Percentiles rank a stretch among this genome's conserved stretches.
phyloP scores from a whole-genome alignment of 2,329 filamentous ascomycete genomes.

The Pseudocercospora cruenta region DNA sequence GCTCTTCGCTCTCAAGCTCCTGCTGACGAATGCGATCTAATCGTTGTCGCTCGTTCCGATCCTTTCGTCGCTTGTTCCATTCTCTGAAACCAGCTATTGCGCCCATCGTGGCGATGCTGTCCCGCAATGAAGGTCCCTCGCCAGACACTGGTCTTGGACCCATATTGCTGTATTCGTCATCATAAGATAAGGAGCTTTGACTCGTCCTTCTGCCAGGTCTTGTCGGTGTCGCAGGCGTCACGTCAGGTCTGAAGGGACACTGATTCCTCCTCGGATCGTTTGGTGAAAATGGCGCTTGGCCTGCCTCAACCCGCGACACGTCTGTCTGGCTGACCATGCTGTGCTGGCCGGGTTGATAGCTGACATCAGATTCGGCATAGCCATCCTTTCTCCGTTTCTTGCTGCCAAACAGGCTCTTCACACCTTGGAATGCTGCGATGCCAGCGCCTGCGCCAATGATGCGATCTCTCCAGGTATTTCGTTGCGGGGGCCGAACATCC shows the following conservation, averaged over 20 bases:
- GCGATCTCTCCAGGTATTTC: slow-evolving; percentile 49
- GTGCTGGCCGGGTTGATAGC: slow-evolving; percentile 47
- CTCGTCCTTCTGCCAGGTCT: slow-evolving; percentile 42
- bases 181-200: slow-evolving; percentile 45
- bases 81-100: slow-evolving; percentile 42
- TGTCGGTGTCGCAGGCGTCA: slow-evolving; percentile 41
- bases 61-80: slow-evolving; percentile 56
- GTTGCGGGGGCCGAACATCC: slow-evolving; percentile 26
- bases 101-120: slow-evolving; percentile 53
- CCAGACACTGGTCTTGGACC: slow-evolving; percentile 16
- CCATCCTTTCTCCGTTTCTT: slow-evolving; percentile 57
- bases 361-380: slow-evolving; percentile 56
- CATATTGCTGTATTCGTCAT: slow-evolving; percentile 36
- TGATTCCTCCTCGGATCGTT: slow-evolving; percentile 26
- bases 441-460: slow-evolving; percentile 51
- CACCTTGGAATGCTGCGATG: slow-evolving; percentile 43
- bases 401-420: slow-evolving; percentile 60
- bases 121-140: slow-evolving; percentile 42
- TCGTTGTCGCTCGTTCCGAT: slow-evolving; percentile 62
- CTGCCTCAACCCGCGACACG: slow-evolving; percentile 57
- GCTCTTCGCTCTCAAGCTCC: slow-evolving; percentile 48
- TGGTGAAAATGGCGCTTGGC: slow-evolving; percentile 55
- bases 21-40: slow-evolving; percentile 58
- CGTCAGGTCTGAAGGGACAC: slow-evolving; percentile 22
- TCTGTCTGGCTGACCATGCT: slow-evolving; percentile 51